Conservation (phyloP, 1,284 basidiomycete genomes). For the Cystodermella granulosa region DNA sequence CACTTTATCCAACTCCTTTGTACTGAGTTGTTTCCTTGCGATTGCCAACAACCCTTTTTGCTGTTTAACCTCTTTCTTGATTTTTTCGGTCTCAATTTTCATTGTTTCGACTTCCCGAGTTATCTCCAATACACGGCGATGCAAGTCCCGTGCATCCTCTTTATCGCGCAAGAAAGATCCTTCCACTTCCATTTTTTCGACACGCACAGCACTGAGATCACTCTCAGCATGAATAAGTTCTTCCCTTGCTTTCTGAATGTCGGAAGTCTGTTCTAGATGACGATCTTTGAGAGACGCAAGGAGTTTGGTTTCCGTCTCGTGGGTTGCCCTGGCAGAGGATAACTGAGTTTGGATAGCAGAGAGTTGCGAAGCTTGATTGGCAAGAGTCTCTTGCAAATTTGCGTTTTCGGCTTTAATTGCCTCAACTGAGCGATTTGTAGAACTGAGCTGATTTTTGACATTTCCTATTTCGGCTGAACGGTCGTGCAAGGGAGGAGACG, state of each 20-base stretch:
- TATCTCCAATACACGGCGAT: conserved; percentile 78
- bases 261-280: conserved; percentile 63
- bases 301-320: conserved; percentile 78
- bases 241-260: conserved; percentile 72
- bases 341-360: conserved; percentile 72
- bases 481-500: conserved; percentile 57
- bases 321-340: conserved; percentile 70
- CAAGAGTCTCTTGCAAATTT: conserved; percentile 53
- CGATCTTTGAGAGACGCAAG: conserved; percentile 73
- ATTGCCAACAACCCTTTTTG: conserved; percentile 94
- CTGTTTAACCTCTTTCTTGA: conserved; percentile 90
- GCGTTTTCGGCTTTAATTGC: conserved; percentile 56
- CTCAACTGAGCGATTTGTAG: conserved; percentile 70
- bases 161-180: conserved; percentile 86
- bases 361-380: conserved; percentile 64
- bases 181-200: conserved; percentile 92
- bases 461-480: conserved; percentile 82
- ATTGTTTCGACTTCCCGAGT: conserved; percentile 69
- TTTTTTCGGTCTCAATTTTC: conserved; percentile 79
- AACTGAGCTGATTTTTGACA: conserved; percentile 74
- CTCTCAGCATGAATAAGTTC: conserved; percentile 89
- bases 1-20: conserved; percentile 75
- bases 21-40: conserved; percentile 87
- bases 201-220: conserved; percentile 81
- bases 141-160: conserved; percentile 86